Base-by-base conservation (phyloP, 805 yeast genomes). In the Scheffersomyces stipitis region DNA sequence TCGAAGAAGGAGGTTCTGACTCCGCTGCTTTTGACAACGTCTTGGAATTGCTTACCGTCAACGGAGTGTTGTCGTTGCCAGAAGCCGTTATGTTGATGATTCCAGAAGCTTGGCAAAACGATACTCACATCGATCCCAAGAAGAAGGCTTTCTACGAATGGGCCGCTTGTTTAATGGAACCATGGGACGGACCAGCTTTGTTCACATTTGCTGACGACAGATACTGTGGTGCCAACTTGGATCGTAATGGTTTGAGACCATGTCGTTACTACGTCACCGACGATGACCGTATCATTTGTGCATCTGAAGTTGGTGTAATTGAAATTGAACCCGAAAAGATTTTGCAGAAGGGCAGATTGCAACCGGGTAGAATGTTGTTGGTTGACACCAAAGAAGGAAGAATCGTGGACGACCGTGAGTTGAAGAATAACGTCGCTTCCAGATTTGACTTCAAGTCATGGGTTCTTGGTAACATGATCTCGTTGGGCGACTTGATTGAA, bases 121-220 rank as follows among this genome's bases (percentile, higher is more conserved):
- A 90, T 64, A 63, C 65, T 37, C 64, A 76, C 46, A 89, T 91
- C 85, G 96, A 91, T 62, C 87, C 95, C 38, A 83, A 85, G 62
- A 86, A 90, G 69, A 81, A 77, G 53, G 97, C 98, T 1, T 91
- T 95, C 66, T 91, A 91, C 69, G 97, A 93, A 64, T 91, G 98
- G 98, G 98, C 97, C 32, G 96, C 98, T 9, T 89, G 97, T 68
- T 69, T 91, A 48, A 93, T 93, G 96, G 99, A 91, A 70, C 98
- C 98, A 6, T 91, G 99, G 99, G 99, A 91, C 68, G 99, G 99
- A 48, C 99, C 99, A 14, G 98, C 98, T 24, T 71, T 93, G 49
- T 86, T 91, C 71, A 89, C 96, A 20, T 93, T 91, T 64, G 91
- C 97, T 26, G 98, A 91, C 64, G 97, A 96, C 51, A 78, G 98